Evolutionary conservation across 2,329 filamentous ascomycete genomes (phyloP).

Genomic region (Epichloe elymi): DNA sequence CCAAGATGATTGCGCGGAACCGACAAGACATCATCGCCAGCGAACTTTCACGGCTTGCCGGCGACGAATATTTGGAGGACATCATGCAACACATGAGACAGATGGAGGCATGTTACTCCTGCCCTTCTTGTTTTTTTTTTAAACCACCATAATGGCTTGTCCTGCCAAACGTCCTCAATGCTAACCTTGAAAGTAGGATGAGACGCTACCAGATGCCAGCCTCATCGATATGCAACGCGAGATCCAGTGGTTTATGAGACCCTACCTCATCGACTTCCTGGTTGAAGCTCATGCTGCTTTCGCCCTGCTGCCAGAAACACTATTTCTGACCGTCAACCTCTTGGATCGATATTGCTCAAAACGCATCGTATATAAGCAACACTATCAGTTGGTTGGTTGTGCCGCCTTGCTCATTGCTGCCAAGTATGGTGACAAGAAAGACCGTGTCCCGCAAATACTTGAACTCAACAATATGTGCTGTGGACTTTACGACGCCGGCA

Average conservation of each 20-base stretch:
- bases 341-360: conserved; percentile 96
- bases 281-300: conserved; percentile 95
- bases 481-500: conserved; percentile 93
- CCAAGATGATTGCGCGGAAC: conserved; percentile 66
- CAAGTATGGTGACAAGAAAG: conserved; percentile 98
- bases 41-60: conserved; percentile 73
- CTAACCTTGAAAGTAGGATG: conserved; percentile 35
- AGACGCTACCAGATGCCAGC: conserved; percentile 89
- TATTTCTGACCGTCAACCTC: conserved; percentile 93
- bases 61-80: conserved; percentile 87
- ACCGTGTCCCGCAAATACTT: conserved; percentile 91
- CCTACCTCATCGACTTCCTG: conserved; percentile 94
- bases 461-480: conserved; percentile 99
- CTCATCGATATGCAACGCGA: conserved; percentile 98
- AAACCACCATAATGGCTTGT: background rate
- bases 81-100: conserved; percentile 86
- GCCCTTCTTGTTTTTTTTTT: background rate
- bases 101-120: conserved; percentile 60
- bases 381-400: conserved; percentile 96
- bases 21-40: conserved; percentile 79
- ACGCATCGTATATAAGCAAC: conserved; percentile 95
- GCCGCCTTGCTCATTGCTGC: conserved; percentile 90
- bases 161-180: background rate
- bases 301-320: conserved; percentile 81
- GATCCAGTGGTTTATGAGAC: conserved; percentile 99